Percentiles rank a stretch among this genome's conserved stretches.
phyloP scores from a whole-genome alignment of 495 filamentous ascomycete species.

The Penicillium coprophilum region DNA sequence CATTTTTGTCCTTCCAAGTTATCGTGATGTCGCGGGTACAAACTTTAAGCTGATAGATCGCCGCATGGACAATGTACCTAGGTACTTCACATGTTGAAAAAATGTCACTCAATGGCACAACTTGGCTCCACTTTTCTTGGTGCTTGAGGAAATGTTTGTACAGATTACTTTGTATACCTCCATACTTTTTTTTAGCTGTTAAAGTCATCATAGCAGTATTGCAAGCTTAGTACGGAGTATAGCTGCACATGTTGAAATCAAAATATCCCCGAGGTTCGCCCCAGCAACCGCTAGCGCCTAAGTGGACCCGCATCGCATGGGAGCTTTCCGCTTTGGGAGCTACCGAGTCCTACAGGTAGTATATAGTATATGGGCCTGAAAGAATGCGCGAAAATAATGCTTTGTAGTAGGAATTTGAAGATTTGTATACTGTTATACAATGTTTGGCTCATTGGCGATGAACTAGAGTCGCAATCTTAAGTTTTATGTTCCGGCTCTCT shows the following conservation, averaged over 20 bases:
- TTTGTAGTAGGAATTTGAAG: background rate
- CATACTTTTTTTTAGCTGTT: background rate
- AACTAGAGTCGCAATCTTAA: background rate
- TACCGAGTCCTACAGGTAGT: background rate
- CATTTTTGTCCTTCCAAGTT: constrained; percentile 22
- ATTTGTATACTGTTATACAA: background rate
- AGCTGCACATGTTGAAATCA: background rate
- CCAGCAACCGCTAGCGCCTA: constrained; percentile 11
- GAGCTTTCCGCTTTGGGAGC: constrained; percentile 10
- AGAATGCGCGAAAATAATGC: background rate
- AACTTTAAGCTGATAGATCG: constrained; percentile 19
- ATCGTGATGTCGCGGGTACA: constrained; percentile 25
- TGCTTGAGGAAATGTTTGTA: background rate
- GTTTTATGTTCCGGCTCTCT: background rate
- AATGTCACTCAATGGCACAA: constrained; percentile 12
- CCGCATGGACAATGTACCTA: constrained; percentile 28
- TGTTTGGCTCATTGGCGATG: background rate
- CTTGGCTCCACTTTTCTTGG: constrained; percentile 7
- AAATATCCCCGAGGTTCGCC: constrained; percentile 5
- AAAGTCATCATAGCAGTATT: background rate
- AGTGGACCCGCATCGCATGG: constrained; percentile 15
- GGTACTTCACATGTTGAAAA: constrained; percentile 13
- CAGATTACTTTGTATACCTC: background rate
- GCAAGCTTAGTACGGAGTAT: background rate
- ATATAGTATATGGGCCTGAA: background rate